phyloP scores from a whole-genome alignment of 2,329 filamentous ascomycete species.

The Fusarium denticulatum region DNA sequence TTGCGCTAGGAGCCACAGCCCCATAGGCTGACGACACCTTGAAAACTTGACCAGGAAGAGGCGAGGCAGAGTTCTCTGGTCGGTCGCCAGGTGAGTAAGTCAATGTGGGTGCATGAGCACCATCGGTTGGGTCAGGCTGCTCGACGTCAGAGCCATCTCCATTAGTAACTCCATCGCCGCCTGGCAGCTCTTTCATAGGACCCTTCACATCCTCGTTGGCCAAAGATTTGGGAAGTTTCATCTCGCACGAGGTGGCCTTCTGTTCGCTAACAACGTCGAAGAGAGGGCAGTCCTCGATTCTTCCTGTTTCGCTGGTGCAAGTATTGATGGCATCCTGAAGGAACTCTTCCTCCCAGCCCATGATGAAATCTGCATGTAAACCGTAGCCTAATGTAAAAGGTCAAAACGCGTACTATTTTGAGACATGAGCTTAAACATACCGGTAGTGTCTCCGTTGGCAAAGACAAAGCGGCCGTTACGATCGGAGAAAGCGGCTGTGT shows the following conservation, averaged over 20 bases:
- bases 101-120: slow-evolving; percentile 39
- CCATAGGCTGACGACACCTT: slow-evolving; percentile 45
- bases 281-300: slow-evolving; percentile 76
- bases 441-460: slow-evolving; percentile 80
- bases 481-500: slow-evolving; percentile 72
- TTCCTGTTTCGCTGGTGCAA: slow-evolving; percentile 77
- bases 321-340: slow-evolving; percentile 76
- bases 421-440: slow-evolving; percentile 52
- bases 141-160: slow-evolving; percentile 38
- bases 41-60: slow-evolving; percentile 57
- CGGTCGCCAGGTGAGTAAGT: slow-evolving; percentile 51
- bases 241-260: slow-evolving; percentile 67
- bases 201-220: slow-evolving; percentile 68
- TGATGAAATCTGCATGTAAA: slow-evolving; percentile 84
- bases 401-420: slow-evolving; percentile 66
- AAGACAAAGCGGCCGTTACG: slow-evolving; percentile 76
- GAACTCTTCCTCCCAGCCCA: slow-evolving; percentile 76
- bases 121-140: slow-evolving; percentile 13
- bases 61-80: slow-evolving; percentile 46
- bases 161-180: slow-evolving; percentile 61
- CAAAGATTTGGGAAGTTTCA: slow-evolving; percentile 66
- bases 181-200: slow-evolving; percentile 70
- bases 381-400: slow-evolving; percentile 76
- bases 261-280: slow-evolving; percentile 76
- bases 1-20: slow-evolving; percentile 29